Conservation (phyloP, 2,329 filamentous ascomycete species). For the Zymoseptoria tritici region DNA sequence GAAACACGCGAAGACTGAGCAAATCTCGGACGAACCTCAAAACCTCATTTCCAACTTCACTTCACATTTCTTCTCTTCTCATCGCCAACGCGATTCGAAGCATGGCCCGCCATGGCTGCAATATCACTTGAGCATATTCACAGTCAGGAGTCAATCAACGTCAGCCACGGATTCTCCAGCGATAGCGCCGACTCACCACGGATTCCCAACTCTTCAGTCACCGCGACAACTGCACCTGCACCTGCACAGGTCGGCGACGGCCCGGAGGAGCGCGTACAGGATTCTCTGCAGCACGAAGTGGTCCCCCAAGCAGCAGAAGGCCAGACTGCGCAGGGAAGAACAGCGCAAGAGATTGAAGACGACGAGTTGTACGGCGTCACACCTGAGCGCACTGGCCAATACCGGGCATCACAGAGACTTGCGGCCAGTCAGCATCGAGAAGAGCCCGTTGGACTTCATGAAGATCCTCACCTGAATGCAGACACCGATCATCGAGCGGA, state of each 20-base stretch:
- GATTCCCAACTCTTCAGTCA: slow-evolving; percentile 1
- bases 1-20: background rate
- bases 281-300: background rate
- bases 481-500: background rate
- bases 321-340: background rate
- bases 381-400: slow-evolving; percentile 8
- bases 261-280: slow-evolving; percentile 1
- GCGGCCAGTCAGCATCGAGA: background rate
- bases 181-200: background rate
- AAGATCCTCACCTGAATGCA: background rate
- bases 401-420: background rate
- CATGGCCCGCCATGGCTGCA: slow-evolving; percentile 11
- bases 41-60: background rate
- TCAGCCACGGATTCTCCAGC: slow-evolving; percentile 13
- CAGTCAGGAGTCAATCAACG: slow-evolving; percentile 15
- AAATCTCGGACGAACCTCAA: background rate
- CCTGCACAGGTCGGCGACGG: background rate
- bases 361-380: slow-evolving; percentile 13
- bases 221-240: background rate
- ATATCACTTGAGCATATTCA: slow-evolving; percentile 5
- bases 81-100: background rate
- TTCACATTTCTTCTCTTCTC: background rate
- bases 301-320: background rate
- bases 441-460: background rate
- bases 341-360: background rate